These are phyloP conservation scores for Exophiala oligosperma DNA, from an alignment of 2,329 filamentous ascomycete species.

Conservation along the genomic window DNA sequence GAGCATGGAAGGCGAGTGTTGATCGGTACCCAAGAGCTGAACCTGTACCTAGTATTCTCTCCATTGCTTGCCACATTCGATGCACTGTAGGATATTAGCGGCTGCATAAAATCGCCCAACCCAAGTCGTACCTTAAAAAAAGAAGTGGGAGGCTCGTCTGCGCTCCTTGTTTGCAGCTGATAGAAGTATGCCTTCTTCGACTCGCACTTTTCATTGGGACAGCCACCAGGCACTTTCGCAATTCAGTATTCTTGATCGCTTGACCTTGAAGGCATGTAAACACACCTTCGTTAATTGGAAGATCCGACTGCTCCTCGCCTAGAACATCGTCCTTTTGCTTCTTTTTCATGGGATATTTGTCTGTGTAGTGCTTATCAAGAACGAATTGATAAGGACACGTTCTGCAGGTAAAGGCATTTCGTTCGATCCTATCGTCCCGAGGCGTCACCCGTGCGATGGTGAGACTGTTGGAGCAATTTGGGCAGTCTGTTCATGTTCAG, in stretches of 20 bases:
- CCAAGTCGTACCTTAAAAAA: slow-evolving; percentile 73
- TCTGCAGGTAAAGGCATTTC: slow-evolving; percentile 89
- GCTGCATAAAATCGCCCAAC: slow-evolving; percentile 21
- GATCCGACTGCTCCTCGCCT: slow-evolving; percentile 48
- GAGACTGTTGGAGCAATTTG: slow-evolving; percentile 51
- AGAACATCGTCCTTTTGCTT: slow-evolving; percentile 90
- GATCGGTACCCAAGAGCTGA: not conserved
- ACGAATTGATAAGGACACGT: slow-evolving; percentile 92
- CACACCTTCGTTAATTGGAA: slow-evolving; percentile 29
- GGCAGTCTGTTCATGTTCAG: slow-evolving; percentile 41
- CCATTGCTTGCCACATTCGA: slow-evolving; percentile 47
- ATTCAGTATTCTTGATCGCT: not conserved
- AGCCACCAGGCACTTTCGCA: slow-evolving; percentile 45
- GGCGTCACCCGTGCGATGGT: slow-evolving; percentile 44
- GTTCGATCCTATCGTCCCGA: slow-evolving; percentile 41
- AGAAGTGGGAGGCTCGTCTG: slow-evolving; percentile 97
- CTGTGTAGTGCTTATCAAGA: slow-evolving; percentile 76
- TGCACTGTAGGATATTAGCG: slow-evolving; percentile 41
- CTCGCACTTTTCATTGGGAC: slow-evolving; percentile 75
- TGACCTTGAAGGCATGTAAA: not conserved
- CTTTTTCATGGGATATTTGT: slow-evolving; percentile 75
- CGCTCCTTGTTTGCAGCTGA: slow-evolving; percentile 95
- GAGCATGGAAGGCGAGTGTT: no score
- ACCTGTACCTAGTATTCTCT: slow-evolving; percentile 45
- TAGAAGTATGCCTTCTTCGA: slow-evolving; percentile 88